Base-by-base conservation (phyloP, 345 rosid genomes). In the Tarenaya hassleriana region DNA sequence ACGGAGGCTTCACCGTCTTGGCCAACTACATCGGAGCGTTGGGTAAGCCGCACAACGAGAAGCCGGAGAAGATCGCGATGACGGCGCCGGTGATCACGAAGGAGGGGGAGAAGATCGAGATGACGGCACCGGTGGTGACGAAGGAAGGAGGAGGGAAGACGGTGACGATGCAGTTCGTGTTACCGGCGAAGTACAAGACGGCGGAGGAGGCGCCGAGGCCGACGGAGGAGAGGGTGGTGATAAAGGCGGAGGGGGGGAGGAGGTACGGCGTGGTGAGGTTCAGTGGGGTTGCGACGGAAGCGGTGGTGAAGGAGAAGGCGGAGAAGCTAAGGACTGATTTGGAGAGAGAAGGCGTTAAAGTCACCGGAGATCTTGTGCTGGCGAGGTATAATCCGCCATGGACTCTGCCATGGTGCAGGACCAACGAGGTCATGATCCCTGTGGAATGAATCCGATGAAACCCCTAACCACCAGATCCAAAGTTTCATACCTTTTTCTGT, bases 371-470 rank as follows among this genome's bases (percentile, higher is more conserved):
- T 35, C 74, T 54, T 35, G 6, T 82, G 58, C 76, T 87, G 49
- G 92, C 81, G 46, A 79, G 98, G 80, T 84, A 80, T 63, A 91
- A 91, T 31, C 98, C 96, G 0, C 95, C 98, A 7, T 87, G 89
- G 86, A 82, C 96, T 42, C 33, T 87, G 61, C 95, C 95, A 12
- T 55, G 76, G 12, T 73, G 82, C 4, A 63, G 73, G 59, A 47
- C 76, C 29, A 24, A 24, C 29, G 5, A 5, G 29, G 29, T 24
- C 29, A 24, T 24, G 29, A 24, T 24, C 5, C 29, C 29, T 24
- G 2, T 24, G 5, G 5, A 24, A 82, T 84, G 74, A 81, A 2
- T 5, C 29, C 2, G 5, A 24, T 5, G 29, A 5, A 24, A 5
- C 29, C 29, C 5, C 29, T 24, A 24, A 24, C 29, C n/a, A 24